Base-by-base conservation (phyloP, 2,329 filamentous ascomycete genomes). In the Didymella pinodella region DNA sequence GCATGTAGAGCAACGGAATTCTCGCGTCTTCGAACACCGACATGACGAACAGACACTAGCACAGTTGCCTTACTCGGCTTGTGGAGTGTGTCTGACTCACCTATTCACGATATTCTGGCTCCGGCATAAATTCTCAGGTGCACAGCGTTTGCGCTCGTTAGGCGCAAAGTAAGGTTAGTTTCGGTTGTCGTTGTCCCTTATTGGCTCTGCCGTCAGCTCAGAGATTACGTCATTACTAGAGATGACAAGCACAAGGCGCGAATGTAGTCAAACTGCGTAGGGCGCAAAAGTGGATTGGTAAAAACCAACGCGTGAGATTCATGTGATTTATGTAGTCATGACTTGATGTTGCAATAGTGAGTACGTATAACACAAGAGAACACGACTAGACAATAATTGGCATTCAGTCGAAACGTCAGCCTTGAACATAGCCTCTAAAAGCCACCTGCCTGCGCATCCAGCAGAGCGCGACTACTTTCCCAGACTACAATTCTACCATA, bases 171-270 rank as follows among this genome's bases (percentile, higher is more conserved):
- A 14, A 16, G 16, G 32, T 18, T n/a, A 18, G 20, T 25, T 18
- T 32, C 38, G 36, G 52, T 25, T 28, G 12, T n/a, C 11, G 0
- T 11, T 11, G 8, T 10, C 22, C 7, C 45, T 29, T 3, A 36
- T 49, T 55, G 38, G 52, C 29, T 55, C 2, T 7, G 7, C 7
- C 2, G 4, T 14, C 11, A 29, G 26, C 22, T 54, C 18, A 44
- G 45, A 28, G 28, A 55, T 49, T 36, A 46, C 45, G 38, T 31
- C 25, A 48, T 18, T 26, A 41, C 34, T 47, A 26, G n/a, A 4
- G 41, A 20, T 28, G 29, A 45, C 53, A 56, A 25, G 47, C 32
- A 25, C 5, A 56, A 25, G 53, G 53, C 53, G 53, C 20, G 47
- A 38, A 8, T 5, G 8, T 7, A 18, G 22, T 43, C 40, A 16